Base-by-base conservation (phyloP, 106 monocot species). In the Allium cepa region DNA sequence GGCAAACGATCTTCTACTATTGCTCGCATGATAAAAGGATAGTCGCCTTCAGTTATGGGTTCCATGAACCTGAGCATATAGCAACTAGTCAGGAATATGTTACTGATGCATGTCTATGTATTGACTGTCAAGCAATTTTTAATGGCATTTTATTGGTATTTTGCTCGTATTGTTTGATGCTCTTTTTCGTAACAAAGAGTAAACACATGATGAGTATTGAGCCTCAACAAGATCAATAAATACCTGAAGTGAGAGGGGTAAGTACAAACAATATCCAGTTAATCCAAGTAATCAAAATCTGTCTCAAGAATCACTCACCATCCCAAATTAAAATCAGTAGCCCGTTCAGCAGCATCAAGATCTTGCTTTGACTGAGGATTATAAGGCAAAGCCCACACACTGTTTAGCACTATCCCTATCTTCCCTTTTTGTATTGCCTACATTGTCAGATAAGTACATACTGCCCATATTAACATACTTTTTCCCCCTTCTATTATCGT, bases 251-350 rank as follows among this genome's bases (percentile, higher is more conserved):
- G 36, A 36, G 36, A 36, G 36, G 36, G 36, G 36, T 36, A 36
- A 36, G 36, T 36, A 5, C 5, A 36, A 36, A 36, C 36, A 36
- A 36, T 36, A 36, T 36, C 36, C 36, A 36, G 22, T 22, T 22
- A 0, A 22, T 22, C 22, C 22, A 22, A 36, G 36, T 36, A 36
- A 36, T 36, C 36, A 36, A 36, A 36, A 5, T 36, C 1, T 13
- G 11, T 11, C 11, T 61, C 2, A 0, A 27, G 5, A 9, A 48
- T 6, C 46, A 36, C 50, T 72, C 14, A 73, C 78, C 78, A 78
- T 68, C 78, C 78, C 57, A 92, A 72, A 26, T n/a, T 56, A 45
- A 56, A 72, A 26, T 56, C 67, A 36, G 67, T 83, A 4, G 92
- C 88, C 62, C 78, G 12, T 4, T 14, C 14, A 55, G 67, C 48